These are phyloP conservation scores for Raddia guianensis DNA, from an alignment of 176 grass and related monocot genomes.

Conservation along the genomic window DNA sequence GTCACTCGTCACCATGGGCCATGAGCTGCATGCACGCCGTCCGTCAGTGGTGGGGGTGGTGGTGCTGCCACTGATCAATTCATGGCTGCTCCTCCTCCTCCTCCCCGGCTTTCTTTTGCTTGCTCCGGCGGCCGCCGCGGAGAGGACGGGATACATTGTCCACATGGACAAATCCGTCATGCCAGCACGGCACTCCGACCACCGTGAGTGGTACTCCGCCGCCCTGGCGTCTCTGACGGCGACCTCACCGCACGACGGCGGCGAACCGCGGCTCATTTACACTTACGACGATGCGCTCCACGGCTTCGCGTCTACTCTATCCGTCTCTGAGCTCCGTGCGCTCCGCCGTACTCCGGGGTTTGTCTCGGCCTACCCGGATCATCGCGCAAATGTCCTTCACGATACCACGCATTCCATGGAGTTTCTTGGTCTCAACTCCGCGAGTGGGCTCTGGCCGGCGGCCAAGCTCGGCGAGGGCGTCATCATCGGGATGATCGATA, in stretches of 20 bases:
- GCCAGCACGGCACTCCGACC: constrained; percentile 24
- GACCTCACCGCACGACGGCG: not conserved
- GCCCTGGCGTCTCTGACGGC: constrained; percentile 6
- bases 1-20: too few relatives aligned
- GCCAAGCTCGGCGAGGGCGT: constrained; percentile 53
- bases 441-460: constrained; percentile 42
- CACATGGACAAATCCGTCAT: constrained; percentile 65
- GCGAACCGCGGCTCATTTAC: constrained; percentile 37
- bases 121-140: not conserved
- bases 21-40: not conserved
- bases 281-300: constrained; percentile 52
- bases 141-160: constrained; percentile 35
- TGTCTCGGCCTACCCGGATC: constrained; percentile 44
- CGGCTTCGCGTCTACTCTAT: constrained; percentile 46
- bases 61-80: not conserved
- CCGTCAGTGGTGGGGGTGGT: not conserved
- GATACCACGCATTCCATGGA: constrained; percentile 60
- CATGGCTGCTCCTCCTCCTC: constrained; percentile 20
- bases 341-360: constrained; percentile 38
- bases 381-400: not conserved
- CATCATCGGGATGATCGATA: constrained; percentile 62
- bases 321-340: constrained; percentile 20
- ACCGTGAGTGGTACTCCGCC: constrained; percentile 48
- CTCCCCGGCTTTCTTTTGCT: not conserved
- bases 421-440: constrained; percentile 41